Base-by-base conservation (phyloP, 495 filamentous ascomycete species). In the Trichoderma reesei region DNA sequence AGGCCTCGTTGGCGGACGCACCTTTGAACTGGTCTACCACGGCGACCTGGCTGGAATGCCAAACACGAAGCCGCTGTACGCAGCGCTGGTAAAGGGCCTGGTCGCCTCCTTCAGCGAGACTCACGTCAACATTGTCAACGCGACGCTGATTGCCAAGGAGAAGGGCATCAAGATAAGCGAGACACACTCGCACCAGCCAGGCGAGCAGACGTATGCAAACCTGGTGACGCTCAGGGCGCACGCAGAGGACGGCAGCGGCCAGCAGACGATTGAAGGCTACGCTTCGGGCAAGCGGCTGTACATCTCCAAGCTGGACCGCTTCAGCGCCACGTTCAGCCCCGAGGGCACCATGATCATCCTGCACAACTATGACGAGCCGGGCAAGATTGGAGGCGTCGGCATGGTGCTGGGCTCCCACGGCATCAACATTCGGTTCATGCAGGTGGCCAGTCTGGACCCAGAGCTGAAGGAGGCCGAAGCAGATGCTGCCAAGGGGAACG, bases 381-480 rank as follows among this genome's bases (percentile, higher is more conserved):
- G 87, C 26, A 89, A 87, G 76, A 90, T 90, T 70, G 88, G 87
- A 13, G 80, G 85, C 26, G 88, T 90, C 18, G 87, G 87, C 1
- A 79, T 75, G 37, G 75, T 81, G 63, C 73, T 90, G 44, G 87
- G 87, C 0, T 76, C 75, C 60, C 81, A 85, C 48, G 82, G 79
- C 0, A 82, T 90, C 59, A 90, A 90, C 70, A 88, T 90, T 67
- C 80, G 76, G 48, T 88, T 83, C 68, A 90, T 90, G 88, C 83
- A 78, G 64, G 88, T 90, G 37, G 86, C 86, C 10, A 69, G 72
- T 6, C 59, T 80, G 41, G 74, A 78, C 54, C 67, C 39, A n/a
- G 67, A 63, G 39, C 51, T 5, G 46, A 48, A 9, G 42, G 66
- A 61, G 66, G 68, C 16, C 51, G 65, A 63, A 46, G 64, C 61